Percentiles rank a stretch among this genome's conserved stretches.
phyloP scores from a whole-genome alignment of 148 eudicot genomes.

The Heliosperma pusillum region DNA sequence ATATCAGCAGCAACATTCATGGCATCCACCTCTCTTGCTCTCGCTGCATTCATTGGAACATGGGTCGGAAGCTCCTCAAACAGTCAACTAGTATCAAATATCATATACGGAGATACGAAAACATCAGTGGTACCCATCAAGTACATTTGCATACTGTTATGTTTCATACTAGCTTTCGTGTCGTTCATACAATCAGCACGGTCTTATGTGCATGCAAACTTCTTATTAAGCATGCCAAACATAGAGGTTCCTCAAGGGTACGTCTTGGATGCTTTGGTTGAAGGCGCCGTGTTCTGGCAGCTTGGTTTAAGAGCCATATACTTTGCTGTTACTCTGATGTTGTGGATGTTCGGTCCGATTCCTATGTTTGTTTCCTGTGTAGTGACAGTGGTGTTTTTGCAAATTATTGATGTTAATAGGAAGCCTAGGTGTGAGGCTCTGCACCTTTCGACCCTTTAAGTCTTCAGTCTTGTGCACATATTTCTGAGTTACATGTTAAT shows the following conservation, averaged over 20 bases:
- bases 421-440: constrained; percentile 19
- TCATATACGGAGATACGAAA: constrained; percentile 56
- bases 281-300: constrained; percentile 47
- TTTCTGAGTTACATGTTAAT: not conserved
- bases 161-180: constrained; percentile 56
- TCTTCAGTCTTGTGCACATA: not conserved
- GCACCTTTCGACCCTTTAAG: not conserved
- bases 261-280: constrained; percentile 40
- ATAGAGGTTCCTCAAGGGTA: constrained; percentile 32
- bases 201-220: constrained; percentile 46
- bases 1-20: constrained; percentile 48
- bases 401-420: constrained; percentile 35
- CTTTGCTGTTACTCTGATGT: constrained; percentile 37
- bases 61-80: constrained; percentile 49
- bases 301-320: constrained; percentile 48
- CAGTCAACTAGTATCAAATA: constrained; percentile 15
- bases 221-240: constrained; percentile 64
- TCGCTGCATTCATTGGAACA: constrained; percentile 65
- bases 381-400: constrained; percentile 26
- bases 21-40: constrained; percentile 46
- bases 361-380: constrained; percentile 43
- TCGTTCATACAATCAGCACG: constrained; percentile 51
- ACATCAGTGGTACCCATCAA: constrained; percentile 34
- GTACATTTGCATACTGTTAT: constrained; percentile 38
- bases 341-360: constrained; percentile 57